Conservation (phyloP, 805 yeast genomes). For the Ascoidea rubescens region DNA sequence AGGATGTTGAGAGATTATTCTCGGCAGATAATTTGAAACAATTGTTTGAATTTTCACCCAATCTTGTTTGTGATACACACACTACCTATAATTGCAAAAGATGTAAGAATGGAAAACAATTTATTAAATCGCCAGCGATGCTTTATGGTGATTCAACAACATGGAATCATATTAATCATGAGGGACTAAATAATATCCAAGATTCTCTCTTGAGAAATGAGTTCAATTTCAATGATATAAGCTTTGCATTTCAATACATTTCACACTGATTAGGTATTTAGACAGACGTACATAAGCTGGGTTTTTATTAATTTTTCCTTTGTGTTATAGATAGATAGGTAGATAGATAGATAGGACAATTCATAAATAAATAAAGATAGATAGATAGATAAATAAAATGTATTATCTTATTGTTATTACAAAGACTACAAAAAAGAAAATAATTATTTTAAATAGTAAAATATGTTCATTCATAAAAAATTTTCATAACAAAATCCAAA, state of each 20-base stretch:
- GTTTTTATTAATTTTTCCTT: too few relatives aligned
- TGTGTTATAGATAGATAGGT: too few relatives aligned
- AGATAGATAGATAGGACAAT: too few relatives aligned
- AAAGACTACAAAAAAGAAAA: too few relatives aligned
- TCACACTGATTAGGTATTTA: conserved; percentile 35
- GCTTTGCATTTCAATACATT: conserved; percentile 85
- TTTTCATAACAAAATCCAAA: too few relatives aligned
- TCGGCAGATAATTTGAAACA: conserved; percentile 69
- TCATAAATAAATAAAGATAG: too few relatives aligned
- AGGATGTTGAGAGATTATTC: conserved; percentile 86
- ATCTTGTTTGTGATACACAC: conserved; percentile 80
- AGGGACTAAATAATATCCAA: conserved; percentile 47
- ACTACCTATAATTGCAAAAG: conserved; percentile 82
- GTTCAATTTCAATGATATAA: conserved; percentile 47
- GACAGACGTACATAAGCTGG: background rate
- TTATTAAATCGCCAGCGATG: conserved; percentile 65
- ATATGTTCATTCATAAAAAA: too few relatives aligned
- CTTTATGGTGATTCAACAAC: conserved; percentile 94
- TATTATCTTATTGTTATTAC: too few relatives aligned
- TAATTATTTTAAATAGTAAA: too few relatives aligned
- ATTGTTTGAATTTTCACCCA: conserved; percentile 54
- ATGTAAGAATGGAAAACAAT: conserved; percentile 54
- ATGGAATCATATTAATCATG: conserved; percentile 82
- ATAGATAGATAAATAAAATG: too few relatives aligned
- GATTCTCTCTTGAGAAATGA: conserved; percentile 74